phyloP scores from a whole-genome alignment of 352 stramenopile genomes.

The Phytophthora fragariaefolia region DNA sequence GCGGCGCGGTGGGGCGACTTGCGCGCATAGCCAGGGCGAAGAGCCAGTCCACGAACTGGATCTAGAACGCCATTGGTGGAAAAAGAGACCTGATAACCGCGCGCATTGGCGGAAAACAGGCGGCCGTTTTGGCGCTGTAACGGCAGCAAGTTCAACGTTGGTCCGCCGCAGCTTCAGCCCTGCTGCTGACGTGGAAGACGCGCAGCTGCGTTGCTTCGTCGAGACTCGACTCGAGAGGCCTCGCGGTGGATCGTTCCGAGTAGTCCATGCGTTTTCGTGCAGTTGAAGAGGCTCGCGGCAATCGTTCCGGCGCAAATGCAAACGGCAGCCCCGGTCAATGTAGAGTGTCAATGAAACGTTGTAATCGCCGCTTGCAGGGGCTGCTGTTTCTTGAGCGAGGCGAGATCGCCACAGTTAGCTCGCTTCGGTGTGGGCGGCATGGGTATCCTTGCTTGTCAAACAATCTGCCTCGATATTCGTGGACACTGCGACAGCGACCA shows the following conservation, averaged over 20 bases:
- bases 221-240: no score
- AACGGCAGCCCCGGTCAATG: no score
- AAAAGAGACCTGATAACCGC: slow-evolving; percentile 8
- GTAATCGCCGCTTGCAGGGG: no score
- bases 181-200: neutral
- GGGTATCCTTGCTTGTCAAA: no score
- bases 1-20: slow-evolving; percentile 13
- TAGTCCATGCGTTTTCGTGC: slow-evolving; percentile 32
- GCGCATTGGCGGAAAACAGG: slow-evolving; percentile 17
- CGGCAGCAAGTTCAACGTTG: slow-evolving; percentile 5
- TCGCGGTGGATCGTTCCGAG: slow-evolving; percentile 11
- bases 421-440: neutral
- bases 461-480: slow-evolving; percentile 11
- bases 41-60: slow-evolving; percentile 24
- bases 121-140: slow-evolving; percentile 13
- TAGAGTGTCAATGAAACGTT: no score
- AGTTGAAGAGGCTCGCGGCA: slow-evolving; percentile 10
- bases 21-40: slow-evolving; percentile 20
- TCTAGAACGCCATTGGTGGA: slow-evolving; percentile 18
- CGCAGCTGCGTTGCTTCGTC: slow-evolving; percentile 19
- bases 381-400: slow-evolving; percentile 12
- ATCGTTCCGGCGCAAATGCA: neutral
- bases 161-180: slow-evolving; percentile 3
- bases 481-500: slow-evolving; percentile 16
- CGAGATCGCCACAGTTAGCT: slow-evolving; percentile 1